A percentile compares a stretch with the other conserved stretches of the same genome.
Evolutionary conservation across 2,329 filamentous ascomycete genomes (phyloP).

Genomic region (Talaromyces sp.): DNA sequence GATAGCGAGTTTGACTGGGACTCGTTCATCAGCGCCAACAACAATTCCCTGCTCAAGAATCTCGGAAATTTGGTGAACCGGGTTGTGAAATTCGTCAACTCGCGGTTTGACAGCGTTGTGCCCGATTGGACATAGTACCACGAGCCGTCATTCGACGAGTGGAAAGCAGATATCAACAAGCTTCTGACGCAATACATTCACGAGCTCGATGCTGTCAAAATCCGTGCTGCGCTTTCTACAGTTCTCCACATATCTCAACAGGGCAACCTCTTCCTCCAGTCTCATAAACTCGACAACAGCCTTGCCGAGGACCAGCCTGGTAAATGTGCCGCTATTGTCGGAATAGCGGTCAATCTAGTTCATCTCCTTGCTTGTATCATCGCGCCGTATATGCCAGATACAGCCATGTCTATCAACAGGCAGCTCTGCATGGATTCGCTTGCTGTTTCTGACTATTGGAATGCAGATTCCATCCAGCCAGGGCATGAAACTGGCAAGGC

Average conservation of each 20-base stretch:
- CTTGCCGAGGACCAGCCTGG: constrained; percentile 46
- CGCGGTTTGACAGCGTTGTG: constrained; percentile 45
- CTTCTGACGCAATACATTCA: constrained; percentile 23
- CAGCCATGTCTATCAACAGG: not conserved
- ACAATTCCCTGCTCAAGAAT: constrained; percentile 51
- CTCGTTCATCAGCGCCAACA: constrained; percentile 49
- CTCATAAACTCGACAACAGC: constrained; percentile 45
- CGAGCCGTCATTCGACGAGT: constrained; percentile 28
- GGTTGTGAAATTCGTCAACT: constrained; percentile 50
- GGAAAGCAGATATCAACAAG: constrained; percentile 7
- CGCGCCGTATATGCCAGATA: constrained; percentile 1
- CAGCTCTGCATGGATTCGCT: not conserved
- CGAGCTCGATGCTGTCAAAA: constrained; percentile 48
- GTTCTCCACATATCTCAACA: constrained; percentile 45
- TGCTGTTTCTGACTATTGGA: not conserved
- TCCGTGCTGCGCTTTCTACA: constrained; percentile 41
- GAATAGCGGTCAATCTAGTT: constrained; percentile 33
- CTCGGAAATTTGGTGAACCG: constrained; percentile 52
- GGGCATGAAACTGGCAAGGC: constrained; percentile 20
- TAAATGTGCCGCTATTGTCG: constrained; percentile 47
- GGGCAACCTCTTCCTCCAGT: constrained; percentile 47
- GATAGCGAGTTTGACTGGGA: constrained; percentile 52
- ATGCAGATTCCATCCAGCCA: not conserved
- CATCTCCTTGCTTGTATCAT: not conserved
- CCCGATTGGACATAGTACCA: constrained; percentile 44